Percentiles rank a stretch among this genome's conserved stretches.
These are phyloP conservation scores for Penicillium nordicum DNA, from an alignment of 2,329 filamentous ascomycete species.

Conservation along the genomic window DNA sequence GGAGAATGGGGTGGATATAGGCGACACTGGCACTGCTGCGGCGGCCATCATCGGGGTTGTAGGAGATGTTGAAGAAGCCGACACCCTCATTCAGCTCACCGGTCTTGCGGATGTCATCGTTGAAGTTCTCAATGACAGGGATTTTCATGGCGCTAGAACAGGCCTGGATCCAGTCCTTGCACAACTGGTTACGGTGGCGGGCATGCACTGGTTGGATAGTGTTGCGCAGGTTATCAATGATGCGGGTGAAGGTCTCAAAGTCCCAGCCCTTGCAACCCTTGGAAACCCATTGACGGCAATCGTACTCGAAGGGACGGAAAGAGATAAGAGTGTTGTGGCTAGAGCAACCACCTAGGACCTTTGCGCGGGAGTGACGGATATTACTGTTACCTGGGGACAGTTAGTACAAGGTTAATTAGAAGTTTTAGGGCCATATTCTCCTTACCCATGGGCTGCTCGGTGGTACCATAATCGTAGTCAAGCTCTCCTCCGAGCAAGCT, in stretches of 20 bases:
- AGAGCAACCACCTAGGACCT: conserved; percentile 88
- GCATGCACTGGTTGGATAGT: conserved; percentile 85
- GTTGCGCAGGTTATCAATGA: conserved; percentile 80
- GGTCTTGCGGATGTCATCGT: conserved; percentile 71
- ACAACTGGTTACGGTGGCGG: conserved; percentile 83
- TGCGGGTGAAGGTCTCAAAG: conserved; percentile 77
- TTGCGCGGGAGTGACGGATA: conserved; percentile 87
- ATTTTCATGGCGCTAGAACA: conserved; percentile 77
- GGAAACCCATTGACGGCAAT: conserved; percentile 78
- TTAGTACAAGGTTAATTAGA: conserved; percentile 5
- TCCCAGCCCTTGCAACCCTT: conserved; percentile 81
- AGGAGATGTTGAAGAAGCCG: conserved; percentile 86
- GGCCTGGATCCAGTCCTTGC: conserved; percentile 81
- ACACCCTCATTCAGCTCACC: conserved; percentile 72
- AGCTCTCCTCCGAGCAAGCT: conserved; percentile 78
- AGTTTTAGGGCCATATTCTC: conserved; percentile 16
- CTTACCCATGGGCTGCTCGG: conserved; percentile 75
- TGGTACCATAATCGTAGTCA: conserved; percentile 87
- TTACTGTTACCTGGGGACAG: conserved; percentile 68
- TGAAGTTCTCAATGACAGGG: conserved; percentile 80
- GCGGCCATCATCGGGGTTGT: conserved; percentile 83
- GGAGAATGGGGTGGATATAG: conserved; percentile 87
- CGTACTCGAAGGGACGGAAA: conserved; percentile 86
- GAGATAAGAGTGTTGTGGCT: conserved; percentile 93
- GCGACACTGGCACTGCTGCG: conserved; percentile 84